Conservation (phyloP, 176 grass and related monocot genomes). For the Hsuehochloa calcarea region DNA sequence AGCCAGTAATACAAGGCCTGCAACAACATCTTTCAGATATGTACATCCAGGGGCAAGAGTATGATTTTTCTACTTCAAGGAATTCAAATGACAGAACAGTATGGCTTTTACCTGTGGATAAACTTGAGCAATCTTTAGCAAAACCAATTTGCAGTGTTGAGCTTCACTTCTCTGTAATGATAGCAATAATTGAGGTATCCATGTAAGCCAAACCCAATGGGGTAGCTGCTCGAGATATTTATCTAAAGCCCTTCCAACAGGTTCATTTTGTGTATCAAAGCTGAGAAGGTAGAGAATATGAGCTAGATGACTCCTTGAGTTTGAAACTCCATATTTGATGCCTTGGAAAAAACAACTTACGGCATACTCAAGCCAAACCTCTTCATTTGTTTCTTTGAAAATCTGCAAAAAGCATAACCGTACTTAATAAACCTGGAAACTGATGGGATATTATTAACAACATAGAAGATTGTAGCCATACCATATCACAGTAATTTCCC, state of each 20-base stretch:
- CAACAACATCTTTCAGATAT: slow-evolving; percentile 27
- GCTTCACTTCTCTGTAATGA: slow-evolving; percentile 94
- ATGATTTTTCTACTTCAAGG: slow-evolving; percentile 15
- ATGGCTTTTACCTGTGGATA: slow-evolving; percentile 81
- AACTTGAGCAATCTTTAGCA: slow-evolving; percentile 93
- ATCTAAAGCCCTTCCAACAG: slow-evolving; percentile 80
- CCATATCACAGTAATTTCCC: slow-evolving; percentile 99
- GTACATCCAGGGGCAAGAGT: slow-evolving; percentile 16
- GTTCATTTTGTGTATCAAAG: slow-evolving; percentile 93
- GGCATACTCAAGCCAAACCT: slow-evolving; percentile 90
- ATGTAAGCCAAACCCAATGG: slow-evolving; percentile 99
- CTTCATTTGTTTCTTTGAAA: slow-evolving; percentile 89
- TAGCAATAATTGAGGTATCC: slow-evolving; percentile 95
- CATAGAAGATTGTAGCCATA: slow-evolving; percentile 38
- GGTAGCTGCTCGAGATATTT: slow-evolving; percentile 98
- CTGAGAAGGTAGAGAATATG: slow-evolving; percentile 95
- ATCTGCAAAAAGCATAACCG: slow-evolving; percentile 44
- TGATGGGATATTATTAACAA: slow-evolving; percentile 4
- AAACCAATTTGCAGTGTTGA: slow-evolving; percentile 93
- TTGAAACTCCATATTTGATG: slow-evolving; percentile 90
- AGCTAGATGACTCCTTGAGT: slow-evolving; percentile 92
- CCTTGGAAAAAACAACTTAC: slow-evolving; percentile 98
- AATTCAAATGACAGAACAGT: slow-evolving; percentile 8
- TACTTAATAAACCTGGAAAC: slow-evolving; percentile 16
- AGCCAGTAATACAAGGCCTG: slow-evolving; percentile 99